These are phyloP conservation scores for Nematocida parisii DNA, from an alignment of 371 early-diverging fungal genomes.

Conservation along the genomic window DNA sequence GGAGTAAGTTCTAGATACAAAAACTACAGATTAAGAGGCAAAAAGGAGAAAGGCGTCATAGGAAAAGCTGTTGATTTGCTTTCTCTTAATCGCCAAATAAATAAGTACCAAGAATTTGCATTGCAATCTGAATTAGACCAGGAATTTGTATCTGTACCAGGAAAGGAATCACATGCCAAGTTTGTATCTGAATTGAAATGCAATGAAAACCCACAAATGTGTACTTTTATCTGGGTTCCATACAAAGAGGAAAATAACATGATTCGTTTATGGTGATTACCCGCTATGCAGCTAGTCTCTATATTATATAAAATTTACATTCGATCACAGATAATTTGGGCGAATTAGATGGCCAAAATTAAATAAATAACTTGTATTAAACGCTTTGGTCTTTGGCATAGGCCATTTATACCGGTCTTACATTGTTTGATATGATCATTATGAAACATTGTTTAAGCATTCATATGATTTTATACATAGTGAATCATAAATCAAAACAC, in stretches of 20 bases:
- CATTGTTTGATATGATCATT: not conserved
- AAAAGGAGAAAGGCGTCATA: not conserved
- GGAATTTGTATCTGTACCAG: not conserved
- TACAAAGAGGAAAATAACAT: not conserved
- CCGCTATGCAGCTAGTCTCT: not conserved
- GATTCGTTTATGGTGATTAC: not conserved
- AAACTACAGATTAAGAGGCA: not conserved
- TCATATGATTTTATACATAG: constrained; percentile 14
- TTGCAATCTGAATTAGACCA: not conserved
- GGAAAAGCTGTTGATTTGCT: too few relatives aligned
- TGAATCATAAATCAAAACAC: not conserved
- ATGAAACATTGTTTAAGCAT: not conserved
- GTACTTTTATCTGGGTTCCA: constrained; percentile 10
- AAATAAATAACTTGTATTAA: not conserved
- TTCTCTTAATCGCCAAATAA: too few relatives aligned
- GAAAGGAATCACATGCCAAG: not conserved
- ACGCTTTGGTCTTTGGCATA: not conserved
- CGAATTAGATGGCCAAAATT: too few relatives aligned
- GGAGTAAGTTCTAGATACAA: constrained; percentile 2
- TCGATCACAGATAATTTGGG: too few relatives aligned
- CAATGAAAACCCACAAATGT: not conserved
- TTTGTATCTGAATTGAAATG: not conserved
- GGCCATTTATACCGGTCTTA: not conserved
- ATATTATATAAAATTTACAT: too few relatives aligned
- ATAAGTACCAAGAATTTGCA: constrained; percentile 1